These are phyloP conservation scores for Funneliformis mosseae DNA, from an alignment of 192 early-diverging fungal genomes.

Conservation along the genomic window DNA sequence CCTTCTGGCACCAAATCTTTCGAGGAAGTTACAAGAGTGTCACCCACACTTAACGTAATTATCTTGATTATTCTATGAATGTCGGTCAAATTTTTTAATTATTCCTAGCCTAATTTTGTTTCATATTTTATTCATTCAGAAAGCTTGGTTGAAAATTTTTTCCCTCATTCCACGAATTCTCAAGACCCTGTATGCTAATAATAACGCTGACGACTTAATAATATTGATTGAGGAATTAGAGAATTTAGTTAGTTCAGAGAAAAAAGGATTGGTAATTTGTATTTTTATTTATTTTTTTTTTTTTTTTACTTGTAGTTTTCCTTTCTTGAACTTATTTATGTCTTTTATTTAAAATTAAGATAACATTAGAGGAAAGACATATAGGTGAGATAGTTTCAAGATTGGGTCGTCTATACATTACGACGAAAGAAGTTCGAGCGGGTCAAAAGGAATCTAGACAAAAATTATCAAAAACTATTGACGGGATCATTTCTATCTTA, in stretches of 20 bases:
- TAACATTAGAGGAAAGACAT: constrained; percentile 18
- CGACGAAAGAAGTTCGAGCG: background rate
- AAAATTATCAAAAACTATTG: background rate
- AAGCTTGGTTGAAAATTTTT: constrained; percentile 41
- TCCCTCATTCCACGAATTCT: constrained; percentile 44
- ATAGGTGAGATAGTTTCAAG: constrained; percentile 1
- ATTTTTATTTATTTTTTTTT: background rate
- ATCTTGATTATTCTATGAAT: constrained; percentile 31
- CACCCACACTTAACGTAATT: constrained; percentile 42
- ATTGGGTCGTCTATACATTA: background rate
- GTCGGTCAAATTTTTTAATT: constrained; percentile 13
- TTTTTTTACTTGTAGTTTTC: background rate
- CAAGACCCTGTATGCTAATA: constrained; percentile 34
- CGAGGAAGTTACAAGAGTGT: constrained; percentile 46
- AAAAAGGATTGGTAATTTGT: background rate
- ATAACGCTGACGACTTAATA: constrained; percentile 20
- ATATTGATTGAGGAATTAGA: constrained; percentile 25
- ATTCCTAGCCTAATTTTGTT: background rate
- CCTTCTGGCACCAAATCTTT: constrained; percentile 36
- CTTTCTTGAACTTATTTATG: background rate
- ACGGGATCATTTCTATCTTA: background rate
- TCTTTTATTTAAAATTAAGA: background rate
- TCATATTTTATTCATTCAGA: constrained; percentile 24
- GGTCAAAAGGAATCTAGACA: background rate
- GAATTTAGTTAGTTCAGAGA: background rate